Evolutionary conservation across 202 grass and related monocot genomes (phyloP).

Genomic region (Hordeum pubiflorum): DNA sequence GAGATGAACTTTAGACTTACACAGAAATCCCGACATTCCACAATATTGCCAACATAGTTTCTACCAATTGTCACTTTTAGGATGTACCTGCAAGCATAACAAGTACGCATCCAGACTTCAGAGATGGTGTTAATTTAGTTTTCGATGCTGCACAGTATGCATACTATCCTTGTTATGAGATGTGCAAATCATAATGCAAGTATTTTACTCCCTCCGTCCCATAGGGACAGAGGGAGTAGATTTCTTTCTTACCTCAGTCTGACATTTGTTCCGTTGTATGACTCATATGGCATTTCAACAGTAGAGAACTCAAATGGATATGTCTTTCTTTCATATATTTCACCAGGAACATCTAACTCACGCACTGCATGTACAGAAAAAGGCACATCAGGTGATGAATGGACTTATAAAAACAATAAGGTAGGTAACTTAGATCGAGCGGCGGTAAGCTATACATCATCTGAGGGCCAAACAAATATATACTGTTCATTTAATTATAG

Average conservation of each 20-base stretch:
- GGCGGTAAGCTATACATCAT: not conserved
- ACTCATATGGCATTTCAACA: slow-evolving; percentile 97
- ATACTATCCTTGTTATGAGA: not conserved
- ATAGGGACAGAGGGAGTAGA: not conserved
- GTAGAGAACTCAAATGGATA: slow-evolving; percentile 89
- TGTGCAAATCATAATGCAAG: not conserved
- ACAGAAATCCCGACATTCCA: slow-evolving; percentile 69
- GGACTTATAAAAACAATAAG: not conserved
- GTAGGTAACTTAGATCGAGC: not conserved
- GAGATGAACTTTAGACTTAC: slow-evolving; percentile 43
- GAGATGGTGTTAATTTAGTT: not conserved
- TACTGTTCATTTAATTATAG: not conserved
- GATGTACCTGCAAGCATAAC: slow-evolving; percentile 58
- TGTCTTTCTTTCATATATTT: slow-evolving; percentile 87
- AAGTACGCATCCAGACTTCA: not conserved
- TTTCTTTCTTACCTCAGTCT: slow-evolving; percentile 48
- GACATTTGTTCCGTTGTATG: slow-evolving; percentile 82
- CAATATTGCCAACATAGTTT: slow-evolving; percentile 76
- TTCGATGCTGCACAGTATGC: not conserved
- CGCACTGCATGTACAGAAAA: slow-evolving; percentile 44
- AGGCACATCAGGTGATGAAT: slow-evolving; percentile 5
- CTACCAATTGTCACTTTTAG: slow-evolving; percentile 82
- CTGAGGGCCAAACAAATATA: not conserved
- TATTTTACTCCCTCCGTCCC: not conserved
- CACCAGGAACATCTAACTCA: slow-evolving; percentile 81